These are phyloP conservation scores for Cryoendolithus antarcticus DNA, from an alignment of 2,329 filamentous ascomycete genomes.

Conservation along the genomic window DNA sequence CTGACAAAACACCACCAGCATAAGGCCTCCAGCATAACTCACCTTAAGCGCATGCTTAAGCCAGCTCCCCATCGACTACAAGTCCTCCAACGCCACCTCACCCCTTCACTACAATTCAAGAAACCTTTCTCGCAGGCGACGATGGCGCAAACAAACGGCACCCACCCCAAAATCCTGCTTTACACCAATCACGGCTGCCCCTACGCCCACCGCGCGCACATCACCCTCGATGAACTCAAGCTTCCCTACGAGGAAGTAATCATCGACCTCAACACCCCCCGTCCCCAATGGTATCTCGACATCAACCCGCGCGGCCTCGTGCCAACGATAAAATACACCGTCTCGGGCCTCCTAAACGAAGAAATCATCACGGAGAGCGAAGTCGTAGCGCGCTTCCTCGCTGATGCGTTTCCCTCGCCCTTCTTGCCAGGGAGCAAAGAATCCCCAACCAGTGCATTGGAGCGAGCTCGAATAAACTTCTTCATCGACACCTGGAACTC, in stretches of 20 bases:
- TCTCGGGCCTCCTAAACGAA: conserved; percentile 28
- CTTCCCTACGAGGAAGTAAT: conserved; percentile 23
- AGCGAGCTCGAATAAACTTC: conserved; percentile 55
- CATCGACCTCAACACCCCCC: conserved; percentile 57
- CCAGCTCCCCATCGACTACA: too few relatives aligned
- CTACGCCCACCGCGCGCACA: conserved; percentile 57
- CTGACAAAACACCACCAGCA: too few relatives aligned
- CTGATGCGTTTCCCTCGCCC: conserved; percentile 56
- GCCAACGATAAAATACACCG: conserved; percentile 53
- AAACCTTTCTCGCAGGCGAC: too few relatives aligned
- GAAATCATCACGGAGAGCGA: conserved; percentile 62
- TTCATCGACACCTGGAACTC: conserved; percentile 59
- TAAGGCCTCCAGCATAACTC: too few relatives aligned
- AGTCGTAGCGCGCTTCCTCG: conserved; percentile 60
- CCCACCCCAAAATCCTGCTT: conserved; percentile 43
- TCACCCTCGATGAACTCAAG: conserved; percentile 20
- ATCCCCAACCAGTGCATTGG: conserved; percentile 43
- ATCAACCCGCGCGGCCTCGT: conserved; percentile 72
- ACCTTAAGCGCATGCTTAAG: too few relatives aligned
- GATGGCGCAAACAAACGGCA: background rate
- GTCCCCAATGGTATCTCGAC: conserved; percentile 60
- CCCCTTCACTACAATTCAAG: too few relatives aligned
- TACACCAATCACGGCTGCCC: conserved; percentile 62
- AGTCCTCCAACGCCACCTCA: too few relatives aligned
- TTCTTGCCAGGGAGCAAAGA: conserved; percentile 46